Evolutionary conservation across 1,139 yeast species (phyloP).

Genomic region (Taphrina sp.): DNA sequence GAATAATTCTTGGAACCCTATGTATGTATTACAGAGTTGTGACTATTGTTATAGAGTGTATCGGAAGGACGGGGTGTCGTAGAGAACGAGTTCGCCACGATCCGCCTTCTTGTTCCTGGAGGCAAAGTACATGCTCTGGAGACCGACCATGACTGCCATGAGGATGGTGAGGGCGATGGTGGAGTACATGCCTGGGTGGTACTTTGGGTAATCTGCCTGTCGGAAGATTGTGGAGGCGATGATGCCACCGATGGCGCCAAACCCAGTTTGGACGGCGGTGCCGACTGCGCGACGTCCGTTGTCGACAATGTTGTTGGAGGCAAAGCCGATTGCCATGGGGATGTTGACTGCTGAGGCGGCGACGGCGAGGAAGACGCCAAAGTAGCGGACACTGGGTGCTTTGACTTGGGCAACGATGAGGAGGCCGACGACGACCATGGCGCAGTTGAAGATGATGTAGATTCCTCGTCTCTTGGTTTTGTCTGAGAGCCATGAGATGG

Average conservation of each 20-base stretch:
- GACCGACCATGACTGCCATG: constrained; percentile 18
- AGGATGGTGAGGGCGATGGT: constrained; percentile 24
- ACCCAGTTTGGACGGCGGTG: constrained; percentile 31
- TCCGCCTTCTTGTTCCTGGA: constrained; percentile 20
- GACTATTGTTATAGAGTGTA: constrained; percentile 23
- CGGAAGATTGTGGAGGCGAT: constrained; percentile 25
- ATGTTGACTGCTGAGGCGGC: constrained; percentile 57
- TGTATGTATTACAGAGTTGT: too few relatives aligned
- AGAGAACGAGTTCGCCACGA: constrained; percentile 18
- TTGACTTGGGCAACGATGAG: constrained; percentile 53
- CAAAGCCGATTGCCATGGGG: constrained; percentile 58
- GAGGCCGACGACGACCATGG: constrained; percentile 51
- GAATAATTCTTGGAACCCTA: too few relatives aligned
- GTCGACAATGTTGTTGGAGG: constrained; percentile 41
- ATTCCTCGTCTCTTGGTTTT: constrained; percentile 57
- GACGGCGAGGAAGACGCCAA: constrained; percentile 62
- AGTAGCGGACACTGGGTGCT: constrained; percentile 58
- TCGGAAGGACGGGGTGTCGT: constrained; percentile 32
- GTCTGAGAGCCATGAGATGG: constrained; percentile 51
- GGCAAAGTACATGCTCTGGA: constrained; percentile 20
- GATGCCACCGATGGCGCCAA: constrained; percentile 33
- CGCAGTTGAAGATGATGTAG: constrained; percentile 53
- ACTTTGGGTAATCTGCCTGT: constrained; percentile 25
- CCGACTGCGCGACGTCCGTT: constrained; percentile 32
- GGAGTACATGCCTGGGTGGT: constrained; percentile 23